These are phyloP conservation scores for Apophysomyces sp. DNA, from an alignment of 371 early-diverging fungal genomes.

Conservation along the genomic window DNA sequence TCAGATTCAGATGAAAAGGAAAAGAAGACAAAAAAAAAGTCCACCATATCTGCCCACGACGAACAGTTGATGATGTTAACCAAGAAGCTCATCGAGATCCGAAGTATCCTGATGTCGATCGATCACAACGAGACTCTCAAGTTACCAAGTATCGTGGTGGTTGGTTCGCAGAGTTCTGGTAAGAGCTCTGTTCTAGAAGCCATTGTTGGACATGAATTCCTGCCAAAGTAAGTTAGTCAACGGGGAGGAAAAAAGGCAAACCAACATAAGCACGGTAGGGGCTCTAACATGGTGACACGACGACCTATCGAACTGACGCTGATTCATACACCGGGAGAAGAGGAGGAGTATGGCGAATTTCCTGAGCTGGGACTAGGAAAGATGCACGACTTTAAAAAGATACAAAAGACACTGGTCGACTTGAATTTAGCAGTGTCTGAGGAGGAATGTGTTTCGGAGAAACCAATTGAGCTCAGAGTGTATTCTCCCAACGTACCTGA, in stretches of 20 bases:
- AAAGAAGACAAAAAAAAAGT: constrained; percentile 18
- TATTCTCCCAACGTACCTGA: constrained; percentile 96
- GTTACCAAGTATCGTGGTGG: constrained; percentile 96
- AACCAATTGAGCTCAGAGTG: constrained; percentile 93
- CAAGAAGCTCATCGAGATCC: constrained; percentile 90
- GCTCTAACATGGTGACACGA: constrained; percentile 98
- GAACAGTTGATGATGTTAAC: constrained; percentile 88
- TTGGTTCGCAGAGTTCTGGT: constrained; percentile 98
- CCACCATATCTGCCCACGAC: constrained; percentile 44
- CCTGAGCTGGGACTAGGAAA: constrained; percentile 89
- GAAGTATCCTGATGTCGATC: constrained; percentile 88
- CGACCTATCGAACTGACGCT: constrained; percentile 98
- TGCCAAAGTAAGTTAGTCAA: constrained; percentile 87
- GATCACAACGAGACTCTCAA: constrained; percentile 73
- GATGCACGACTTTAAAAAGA: constrained; percentile 81
- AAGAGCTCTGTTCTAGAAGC: constrained; percentile 99
- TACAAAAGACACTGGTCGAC: constrained; percentile 89
- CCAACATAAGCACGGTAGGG: constrained; percentile 51
- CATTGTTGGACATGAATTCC: constrained; percentile 97
- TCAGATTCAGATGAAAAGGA: constrained; percentile 19
- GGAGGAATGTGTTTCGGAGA: constrained; percentile 87
- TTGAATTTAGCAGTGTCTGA: constrained; percentile 94
- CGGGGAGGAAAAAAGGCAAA: not conserved
- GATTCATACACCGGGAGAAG: constrained; percentile 84
- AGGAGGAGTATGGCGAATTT: constrained; percentile 93